Evolutionary conservation across 2,329 filamentous ascomycete species (phyloP), one percentile per base, ranked within the genome.

Genomic region (Lachnellula subtilissima): DNA sequence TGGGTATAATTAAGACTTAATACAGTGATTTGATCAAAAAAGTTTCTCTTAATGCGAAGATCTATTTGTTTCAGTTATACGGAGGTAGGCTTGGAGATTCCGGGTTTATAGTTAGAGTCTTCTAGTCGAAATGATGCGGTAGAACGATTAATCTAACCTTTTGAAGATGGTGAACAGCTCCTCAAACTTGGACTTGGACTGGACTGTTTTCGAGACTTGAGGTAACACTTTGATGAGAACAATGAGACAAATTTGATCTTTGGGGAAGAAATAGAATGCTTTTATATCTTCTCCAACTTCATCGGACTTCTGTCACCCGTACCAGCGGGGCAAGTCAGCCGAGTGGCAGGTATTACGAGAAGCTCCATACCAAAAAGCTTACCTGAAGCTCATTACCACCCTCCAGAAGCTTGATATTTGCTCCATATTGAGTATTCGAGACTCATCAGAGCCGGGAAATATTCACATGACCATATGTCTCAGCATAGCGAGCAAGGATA

Each of bases 381-480:
- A 14, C 12, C 17, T 22, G 39, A 53, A 19, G 15, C 22, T 40
- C 35, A 23, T 36, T 35, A 23, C 8, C 15, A 22, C 43, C 37
- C 22, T 50, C 11, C 35, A 36, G 25, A 45, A 37, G 35, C 36
- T 48, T 11, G 5, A 17, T 23, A 22, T 45, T 23, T 22, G 19
- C 11, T 25, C 12, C 42, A 23, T 23, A 11, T 6, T 42, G 17
- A n/a, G 15, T 42, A 48, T 23, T 48, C 22, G 14, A n/a, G 23
- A 9, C 42, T 23, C 19, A 32, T 23, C 5, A 43, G 23, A 48
- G 32, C 36, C 32, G 6, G 8, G 28, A 48, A 35, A 5, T 22
- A 35, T 37, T 17, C 55, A 58, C 55, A 48, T 58, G 55, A 54
- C 39, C 23, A 15, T 22, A 48, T 54, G 52, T 57, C 52, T 54